Conservation (phyloP, 129 eudicot genomes). For the Apium graveolens region DNA sequence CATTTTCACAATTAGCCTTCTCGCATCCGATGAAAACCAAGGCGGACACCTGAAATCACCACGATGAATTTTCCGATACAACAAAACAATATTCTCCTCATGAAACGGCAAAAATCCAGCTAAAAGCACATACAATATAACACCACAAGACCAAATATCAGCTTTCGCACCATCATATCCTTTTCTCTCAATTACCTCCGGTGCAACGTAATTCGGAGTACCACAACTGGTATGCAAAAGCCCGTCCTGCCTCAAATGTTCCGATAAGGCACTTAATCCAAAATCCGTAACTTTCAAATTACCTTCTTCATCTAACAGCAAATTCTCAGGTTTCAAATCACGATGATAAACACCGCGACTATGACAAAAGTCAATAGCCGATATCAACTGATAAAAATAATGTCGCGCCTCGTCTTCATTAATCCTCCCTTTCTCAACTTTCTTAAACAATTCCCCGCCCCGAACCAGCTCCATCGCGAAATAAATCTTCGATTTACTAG, state of each 20-base stretch:
- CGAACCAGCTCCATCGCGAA: constrained; percentile 80
- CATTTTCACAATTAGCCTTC: constrained; percentile 46
- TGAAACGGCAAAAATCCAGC: constrained; percentile 88
- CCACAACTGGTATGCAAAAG: constrained; percentile 85
- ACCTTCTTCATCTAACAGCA: constrained; percentile 67
- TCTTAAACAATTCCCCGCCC: constrained; percentile 84
- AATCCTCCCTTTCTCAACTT: constrained; percentile 47
- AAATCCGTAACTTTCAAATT: constrained; percentile 77
- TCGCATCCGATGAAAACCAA: constrained; percentile 79
- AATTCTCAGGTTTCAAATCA: constrained; percentile 81
- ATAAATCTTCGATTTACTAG: constrained; percentile 72
- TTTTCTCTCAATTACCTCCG: constrained; percentile 78
- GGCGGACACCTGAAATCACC: constrained; percentile 93
- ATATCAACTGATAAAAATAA: constrained; percentile 75
- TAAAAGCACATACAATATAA: constrained; percentile 57
- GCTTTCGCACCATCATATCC: constrained; percentile 83
- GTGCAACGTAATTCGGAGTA: constrained; percentile 88
- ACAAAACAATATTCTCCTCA: constrained; percentile 55
- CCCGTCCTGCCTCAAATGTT: constrained; percentile 63
- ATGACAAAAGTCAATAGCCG: constrained; percentile 90
- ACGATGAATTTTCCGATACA: constrained; percentile 68
- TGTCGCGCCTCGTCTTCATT: constrained; percentile 53
- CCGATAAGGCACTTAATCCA: constrained; percentile 70
- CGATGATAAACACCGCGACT: constrained; percentile 89
- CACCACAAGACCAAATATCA: constrained; percentile 94